These are phyloP conservation scores for Globisporangium paddicum DNA, from an alignment of 352 stramenopile species.

Conservation along the genomic window DNA sequence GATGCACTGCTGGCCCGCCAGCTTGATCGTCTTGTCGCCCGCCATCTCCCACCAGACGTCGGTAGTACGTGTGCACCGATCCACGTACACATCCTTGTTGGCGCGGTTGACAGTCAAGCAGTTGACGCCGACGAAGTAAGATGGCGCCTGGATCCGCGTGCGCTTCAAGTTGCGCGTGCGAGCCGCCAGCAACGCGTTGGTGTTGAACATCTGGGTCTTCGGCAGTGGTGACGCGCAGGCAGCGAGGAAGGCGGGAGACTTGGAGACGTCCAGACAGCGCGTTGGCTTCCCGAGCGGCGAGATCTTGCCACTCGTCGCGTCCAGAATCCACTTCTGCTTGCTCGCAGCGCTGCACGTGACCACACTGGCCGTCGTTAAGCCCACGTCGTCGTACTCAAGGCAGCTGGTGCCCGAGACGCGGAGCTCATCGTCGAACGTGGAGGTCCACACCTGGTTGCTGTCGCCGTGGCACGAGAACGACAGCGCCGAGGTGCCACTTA, in stretches of 20 bases:
- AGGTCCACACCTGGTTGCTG: background rate
- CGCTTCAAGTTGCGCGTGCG: slow-evolving; percentile 1
- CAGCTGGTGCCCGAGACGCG: background rate
- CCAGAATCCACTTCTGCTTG: slow-evolving; percentile 14
- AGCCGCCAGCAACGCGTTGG: background rate
- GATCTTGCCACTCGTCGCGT: background rate
- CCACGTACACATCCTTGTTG: background rate
- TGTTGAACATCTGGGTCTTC: background rate
- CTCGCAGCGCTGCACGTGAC: slow-evolving; percentile 1
- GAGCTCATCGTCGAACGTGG: slow-evolving; percentile 5
- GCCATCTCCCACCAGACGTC: slow-evolving; percentile 12
- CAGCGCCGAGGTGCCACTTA: background rate
- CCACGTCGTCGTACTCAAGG: slow-evolving; percentile 1
- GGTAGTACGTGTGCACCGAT: background rate
- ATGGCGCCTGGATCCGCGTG: slow-evolving; percentile 2
- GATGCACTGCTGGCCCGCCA: slow-evolving; percentile 2
- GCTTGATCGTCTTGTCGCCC: background rate
- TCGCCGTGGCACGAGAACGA: background rate
- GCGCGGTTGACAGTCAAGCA: slow-evolving; percentile 7
- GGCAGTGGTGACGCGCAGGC: background rate
- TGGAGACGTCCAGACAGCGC: background rate
- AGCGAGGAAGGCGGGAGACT: background rate
- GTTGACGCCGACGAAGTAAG: slow-evolving; percentile 1
- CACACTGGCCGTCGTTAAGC: slow-evolving; percentile 1
- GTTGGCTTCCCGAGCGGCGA: background rate